A percentile compares a stretch with the other conserved stretches of the same genome.
These are phyloP conservation scores for Pseudogymnoascus sp. DNA, from an alignment of 2,329 filamentous ascomycete species.

Conservation along the genomic window DNA sequence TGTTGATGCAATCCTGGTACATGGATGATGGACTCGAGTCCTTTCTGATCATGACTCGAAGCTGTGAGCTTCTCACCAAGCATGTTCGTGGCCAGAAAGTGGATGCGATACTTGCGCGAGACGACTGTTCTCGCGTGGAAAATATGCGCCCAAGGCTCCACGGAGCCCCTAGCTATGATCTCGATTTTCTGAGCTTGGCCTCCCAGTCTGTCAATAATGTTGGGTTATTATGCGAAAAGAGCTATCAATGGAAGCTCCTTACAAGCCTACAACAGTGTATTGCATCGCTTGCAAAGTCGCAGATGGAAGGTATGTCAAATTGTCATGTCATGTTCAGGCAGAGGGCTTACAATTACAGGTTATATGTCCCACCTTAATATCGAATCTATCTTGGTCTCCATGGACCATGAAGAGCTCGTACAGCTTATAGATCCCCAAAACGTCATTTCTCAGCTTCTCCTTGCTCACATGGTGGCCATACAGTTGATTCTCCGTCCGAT, in stretches of 20 bases:
- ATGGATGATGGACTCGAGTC: conserved; percentile 55
- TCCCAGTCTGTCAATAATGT: background rate
- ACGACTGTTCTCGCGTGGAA: conserved; percentile 1
- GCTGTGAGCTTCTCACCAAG: conserved; percentile 48
- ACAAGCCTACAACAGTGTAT: background rate
- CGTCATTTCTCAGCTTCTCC: conserved; percentile 12
- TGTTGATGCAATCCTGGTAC: conserved; percentile 53
- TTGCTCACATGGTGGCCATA: background rate
- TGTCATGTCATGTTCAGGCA: background rate
- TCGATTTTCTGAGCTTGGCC: background rate
- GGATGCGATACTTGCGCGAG: background rate
- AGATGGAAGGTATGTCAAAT: background rate
- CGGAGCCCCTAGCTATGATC: background rate
- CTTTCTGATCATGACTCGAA: conserved; percentile 55
- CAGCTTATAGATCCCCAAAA: conserved; percentile 13
- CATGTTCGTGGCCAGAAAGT: conserved; percentile 29
- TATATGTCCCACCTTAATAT: conserved; percentile 8
- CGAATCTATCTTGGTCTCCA: conserved; percentile 3
- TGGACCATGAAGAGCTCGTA: background rate
- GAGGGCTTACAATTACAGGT: background rate
- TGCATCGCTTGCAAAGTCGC: background rate
- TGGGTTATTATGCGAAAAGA: conserved; percentile 3
- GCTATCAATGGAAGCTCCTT: background rate
- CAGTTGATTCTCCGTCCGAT: conserved; percentile 3
- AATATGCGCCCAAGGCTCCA: background rate